Evolutionary conservation across 352 stramenopile species (phyloP), one percentile per base, ranked within the genome.

Genomic region (Phytopythium ostracodes): DNA sequence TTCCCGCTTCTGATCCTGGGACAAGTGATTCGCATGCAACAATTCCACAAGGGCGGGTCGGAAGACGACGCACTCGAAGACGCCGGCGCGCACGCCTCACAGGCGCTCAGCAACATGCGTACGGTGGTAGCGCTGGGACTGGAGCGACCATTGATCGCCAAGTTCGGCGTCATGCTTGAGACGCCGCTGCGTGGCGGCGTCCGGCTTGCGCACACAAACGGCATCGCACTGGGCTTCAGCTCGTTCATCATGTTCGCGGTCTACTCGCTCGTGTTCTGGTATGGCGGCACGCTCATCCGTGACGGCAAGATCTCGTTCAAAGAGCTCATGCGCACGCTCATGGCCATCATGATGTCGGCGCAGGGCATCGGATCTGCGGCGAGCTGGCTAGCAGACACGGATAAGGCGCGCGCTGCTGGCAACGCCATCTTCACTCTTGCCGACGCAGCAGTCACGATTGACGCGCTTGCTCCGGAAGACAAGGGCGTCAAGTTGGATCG

Each of bases 1-100:
- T 71, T 89, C 20, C 83, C 83, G n/a, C 67, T 91, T 4, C 66
- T 91, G 18, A 60, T 83, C 24, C 64, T 84, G 44, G 70, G 78
- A 10, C 70, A 73, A 68, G 80, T 51, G 65, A 68, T 7, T 64
- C 51, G 35, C 64, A 63, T 56, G 54, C 27, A 22, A 59, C 42
- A 51, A 64, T 74, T 44, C 4, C 50, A 49, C 25, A 72, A 38
- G 31, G 44, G 33, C 1, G 59, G 63, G 15, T 51, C 66, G n/a
- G 66, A 76, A n/a, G 54, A 71, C n/a, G n/a, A n/a, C n/a, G n/a
- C n/a, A 8, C 64, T 77, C 20, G 63, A 72, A 8, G 70, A 76
- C 0, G 67, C 63, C 6, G 74, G 75, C 17, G 76, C 73, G 1
- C 71, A 81, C 24, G 74, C 72, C 0, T 79, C 77, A 0, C 59